These are phyloP conservation scores for Pseudogymnoascus pannorum DNA, from an alignment of 2,329 filamentous ascomycete genomes.

Conservation along the genomic window DNA sequence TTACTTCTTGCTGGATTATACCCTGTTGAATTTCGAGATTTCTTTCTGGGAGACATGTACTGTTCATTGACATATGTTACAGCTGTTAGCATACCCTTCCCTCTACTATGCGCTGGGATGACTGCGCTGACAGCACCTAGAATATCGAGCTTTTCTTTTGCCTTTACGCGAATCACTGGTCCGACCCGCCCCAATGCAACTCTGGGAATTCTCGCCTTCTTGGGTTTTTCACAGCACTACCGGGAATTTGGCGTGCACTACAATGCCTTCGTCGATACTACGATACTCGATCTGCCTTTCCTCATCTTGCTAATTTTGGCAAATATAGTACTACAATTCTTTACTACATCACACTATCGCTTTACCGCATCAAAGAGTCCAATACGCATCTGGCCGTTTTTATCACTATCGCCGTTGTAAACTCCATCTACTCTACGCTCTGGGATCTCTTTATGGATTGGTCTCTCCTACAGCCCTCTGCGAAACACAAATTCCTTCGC, in stretches of 20 bases:
- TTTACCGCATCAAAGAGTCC: constrained; percentile 69
- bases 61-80: constrained; percentile 89
- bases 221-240: constrained; percentile 77
- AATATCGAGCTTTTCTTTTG: constrained; percentile 94
- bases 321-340: constrained; percentile 86
- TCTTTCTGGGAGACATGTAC: constrained; percentile 96
- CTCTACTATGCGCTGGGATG: too few relatives aligned
- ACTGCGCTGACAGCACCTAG: constrained; percentile 36
- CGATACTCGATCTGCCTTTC: constrained; percentile 81
- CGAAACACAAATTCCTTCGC: constrained; percentile 61
- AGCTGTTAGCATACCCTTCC: constrained; percentile 51
- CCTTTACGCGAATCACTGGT: constrained; percentile 75
- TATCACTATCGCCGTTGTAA: constrained; percentile 72
- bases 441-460: constrained; percentile 98
- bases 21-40: constrained; percentile 93
- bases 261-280: constrained; percentile 86
- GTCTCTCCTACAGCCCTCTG: constrained; percentile 73
- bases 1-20: constrained; percentile 79
- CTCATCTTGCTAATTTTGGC: constrained; percentile 83
- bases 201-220: constrained; percentile 75
- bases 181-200: constrained; percentile 68
- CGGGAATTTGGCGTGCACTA: constrained; percentile 81
- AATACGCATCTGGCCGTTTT: constrained; percentile 59
- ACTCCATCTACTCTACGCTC: constrained; percentile 72
- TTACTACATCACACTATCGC: constrained; percentile 67